Evolutionary conservation across 768 basidiomycete species (phyloP).

Genomic region (Agaricus bisporus): DNA sequence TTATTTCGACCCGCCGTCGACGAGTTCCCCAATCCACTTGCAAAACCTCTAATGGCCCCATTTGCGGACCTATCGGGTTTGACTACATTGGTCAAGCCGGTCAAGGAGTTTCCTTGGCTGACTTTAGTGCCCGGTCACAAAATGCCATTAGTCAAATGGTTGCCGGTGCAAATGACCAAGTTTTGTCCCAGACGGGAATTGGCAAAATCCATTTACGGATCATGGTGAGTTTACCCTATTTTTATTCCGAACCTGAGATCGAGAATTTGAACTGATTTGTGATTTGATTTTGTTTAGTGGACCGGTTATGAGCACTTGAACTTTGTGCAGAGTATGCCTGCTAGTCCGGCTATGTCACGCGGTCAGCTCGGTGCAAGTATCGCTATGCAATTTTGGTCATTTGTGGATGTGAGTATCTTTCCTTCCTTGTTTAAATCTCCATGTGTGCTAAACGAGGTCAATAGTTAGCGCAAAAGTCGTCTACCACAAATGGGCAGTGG

Average conservation of each 20-base stretch:
- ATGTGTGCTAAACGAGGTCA: background rate
- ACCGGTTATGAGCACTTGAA: conserved; percentile 12
- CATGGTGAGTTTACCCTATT: conserved; percentile 5
- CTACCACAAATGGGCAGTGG: conserved; percentile 7
- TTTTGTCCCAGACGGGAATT: conserved; percentile 6
- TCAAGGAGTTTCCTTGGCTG: conserved; percentile 9
- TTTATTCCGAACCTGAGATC: background rate
- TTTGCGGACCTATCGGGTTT: background rate
- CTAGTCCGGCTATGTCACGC: conserved; percentile 30
- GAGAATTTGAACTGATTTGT: background rate
- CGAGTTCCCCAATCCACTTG: conserved; percentile 3
- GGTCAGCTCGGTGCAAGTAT: conserved; percentile 33
- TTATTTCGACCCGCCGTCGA: conserved; percentile 3
- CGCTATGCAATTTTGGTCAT: conserved; percentile 18
- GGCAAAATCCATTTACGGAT: conserved; percentile 10
- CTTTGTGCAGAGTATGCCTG: conserved; percentile 6
- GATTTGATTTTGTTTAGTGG: conserved; percentile 8
- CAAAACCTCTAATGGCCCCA: conserved; percentile 1
- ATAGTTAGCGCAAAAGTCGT: background rate
- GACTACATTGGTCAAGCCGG: conserved; percentile 8
- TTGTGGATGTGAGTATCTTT: conserved; percentile 7
- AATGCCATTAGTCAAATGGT: conserved; percentile 10
- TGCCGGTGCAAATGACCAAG: conserved; percentile 11
- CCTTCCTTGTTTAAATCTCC: background rate
- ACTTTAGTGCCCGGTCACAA: conserved; percentile 5